phyloP scores from a whole-genome alignment of 768 basidiomycete species.

The Mycena galericulata region DNA sequence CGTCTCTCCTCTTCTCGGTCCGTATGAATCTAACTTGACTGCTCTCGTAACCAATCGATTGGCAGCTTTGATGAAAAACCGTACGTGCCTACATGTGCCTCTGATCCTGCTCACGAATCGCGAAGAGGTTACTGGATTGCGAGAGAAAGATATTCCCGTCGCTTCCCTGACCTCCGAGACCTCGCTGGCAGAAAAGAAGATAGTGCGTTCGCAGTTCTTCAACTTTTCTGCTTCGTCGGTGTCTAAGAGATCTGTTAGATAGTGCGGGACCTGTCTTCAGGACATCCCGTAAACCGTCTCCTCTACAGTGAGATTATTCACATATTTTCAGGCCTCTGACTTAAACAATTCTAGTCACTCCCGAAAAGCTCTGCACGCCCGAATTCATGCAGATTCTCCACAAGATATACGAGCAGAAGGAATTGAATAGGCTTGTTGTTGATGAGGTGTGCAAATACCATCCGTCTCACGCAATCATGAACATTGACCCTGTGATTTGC shows the following conservation, averaged over 20 bases:
- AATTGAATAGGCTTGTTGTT: slow-evolving; percentile 80
- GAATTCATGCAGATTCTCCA: slow-evolving; percentile 67
- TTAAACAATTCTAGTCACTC: slow-evolving; percentile 65
- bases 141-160: slow-evolving; percentile 64
- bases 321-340: neutral
- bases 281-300: slow-evolving; percentile 67
- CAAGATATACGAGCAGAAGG: slow-evolving; percentile 61
- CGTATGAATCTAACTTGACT: neutral
- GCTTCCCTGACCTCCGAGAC: slow-evolving; percentile 79
- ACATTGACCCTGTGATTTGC: neutral
- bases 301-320: slow-evolving; percentile 70
- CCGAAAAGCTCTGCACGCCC: slow-evolving; percentile 72
- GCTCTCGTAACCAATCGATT: neutral
- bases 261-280: slow-evolving; percentile 68
- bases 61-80: slow-evolving; percentile 86
- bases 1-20: slow-evolving; percentile 79
- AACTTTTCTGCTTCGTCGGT: neutral
- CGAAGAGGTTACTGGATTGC: slow-evolving; percentile 74
- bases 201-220: slow-evolving; percentile 39
- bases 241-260: slow-evolving; percentile 58
- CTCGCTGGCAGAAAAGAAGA: slow-evolving; percentile 59
- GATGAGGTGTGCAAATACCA: slow-evolving; percentile 71
- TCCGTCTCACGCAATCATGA: neutral
- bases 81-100: slow-evolving; percentile 52
- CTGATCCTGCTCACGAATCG: slow-evolving; percentile 1